A percentile compares a stretch with the other conserved stretches of the same genome.
Evolutionary conservation across 495 filamentous ascomycete species (phyloP).

Genomic region (Penicillium soppii): DNA sequence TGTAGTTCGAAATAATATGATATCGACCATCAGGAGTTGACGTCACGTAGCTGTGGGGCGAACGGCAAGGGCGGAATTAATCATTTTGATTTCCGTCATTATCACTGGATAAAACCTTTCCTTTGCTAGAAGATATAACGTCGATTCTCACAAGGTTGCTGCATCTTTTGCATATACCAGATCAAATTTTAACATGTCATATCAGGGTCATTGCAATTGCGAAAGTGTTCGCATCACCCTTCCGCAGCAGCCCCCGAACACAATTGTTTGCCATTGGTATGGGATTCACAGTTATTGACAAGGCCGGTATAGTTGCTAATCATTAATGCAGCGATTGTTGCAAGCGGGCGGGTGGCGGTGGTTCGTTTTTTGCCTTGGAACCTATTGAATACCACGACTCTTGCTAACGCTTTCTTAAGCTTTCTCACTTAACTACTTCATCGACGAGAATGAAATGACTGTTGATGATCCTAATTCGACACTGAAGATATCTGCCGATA

Average conservation of each 20-base stretch:
- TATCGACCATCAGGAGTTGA: not conserved
- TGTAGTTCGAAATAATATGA: no score
- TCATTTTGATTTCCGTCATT: not conserved
- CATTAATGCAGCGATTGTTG: constrained; percentile 16
- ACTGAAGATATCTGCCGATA: constrained; percentile 18
- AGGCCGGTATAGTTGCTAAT: not conserved
- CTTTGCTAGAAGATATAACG: not conserved
- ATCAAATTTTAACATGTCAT: constrained; percentile 17
- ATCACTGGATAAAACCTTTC: not conserved
- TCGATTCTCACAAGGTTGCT: not conserved
- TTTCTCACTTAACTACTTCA: constrained; percentile 29
- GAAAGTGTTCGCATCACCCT: constrained; percentile 29
- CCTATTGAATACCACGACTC: not conserved
- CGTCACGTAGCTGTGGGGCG: not conserved
- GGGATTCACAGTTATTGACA: not conserved
- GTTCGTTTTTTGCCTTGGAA: not conserved
- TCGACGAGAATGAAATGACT: constrained; percentile 14
- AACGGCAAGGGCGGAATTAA: not conserved
- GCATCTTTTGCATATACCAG: not conserved
- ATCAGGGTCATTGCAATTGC: constrained; percentile 32
- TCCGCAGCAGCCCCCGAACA: constrained; percentile 15
- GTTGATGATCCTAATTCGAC: constrained; percentile 17
- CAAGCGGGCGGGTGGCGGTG: constrained; percentile 22
- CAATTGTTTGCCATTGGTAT: constrained; percentile 30
- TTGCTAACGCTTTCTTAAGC: constrained; percentile 9